Evolutionary conservation across 495 filamentous ascomycete genomes (phyloP).

Genomic region (Penicillium argentinense): DNA sequence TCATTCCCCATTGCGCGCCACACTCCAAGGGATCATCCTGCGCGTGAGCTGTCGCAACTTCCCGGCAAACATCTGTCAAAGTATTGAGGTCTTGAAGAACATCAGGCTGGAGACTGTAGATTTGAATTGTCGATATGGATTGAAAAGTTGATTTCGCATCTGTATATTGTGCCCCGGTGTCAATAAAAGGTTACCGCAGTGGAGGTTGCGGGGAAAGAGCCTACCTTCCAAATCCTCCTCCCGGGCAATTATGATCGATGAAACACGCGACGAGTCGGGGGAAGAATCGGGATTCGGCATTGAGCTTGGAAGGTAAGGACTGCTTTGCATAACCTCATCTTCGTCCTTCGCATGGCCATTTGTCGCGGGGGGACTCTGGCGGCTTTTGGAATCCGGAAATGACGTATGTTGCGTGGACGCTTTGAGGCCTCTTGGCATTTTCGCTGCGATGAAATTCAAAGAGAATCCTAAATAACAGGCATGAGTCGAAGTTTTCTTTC

Average conservation of each 20-base stretch:
- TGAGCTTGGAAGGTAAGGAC: constrained; percentile 61
- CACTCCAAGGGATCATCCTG: constrained; percentile 63
- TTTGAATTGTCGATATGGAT: constrained; percentile 70
- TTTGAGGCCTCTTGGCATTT: constrained; percentile 71
- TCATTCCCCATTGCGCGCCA: constrained; percentile 65
- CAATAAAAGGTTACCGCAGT: constrained; percentile 5
- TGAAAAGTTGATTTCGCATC: constrained; percentile 68
- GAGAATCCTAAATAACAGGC: constrained; percentile 64
- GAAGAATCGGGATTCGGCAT: constrained; percentile 50
- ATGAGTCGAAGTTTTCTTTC: constrained; percentile 2
- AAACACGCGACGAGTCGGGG: constrained; percentile 37
- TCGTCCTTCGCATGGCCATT: constrained; percentile 49
- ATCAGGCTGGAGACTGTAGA: constrained; percentile 80
- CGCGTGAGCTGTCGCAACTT: constrained; percentile 51
- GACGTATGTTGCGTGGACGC: constrained; percentile 85
- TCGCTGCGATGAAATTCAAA: constrained; percentile 82
- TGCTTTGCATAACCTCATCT: constrained; percentile 76
- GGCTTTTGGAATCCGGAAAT: constrained; percentile 61
- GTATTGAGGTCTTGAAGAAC: constrained; percentile 73
- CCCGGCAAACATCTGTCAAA: constrained; percentile 65
- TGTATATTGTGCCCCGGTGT: constrained; percentile 28
- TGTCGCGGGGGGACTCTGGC: constrained; percentile 28
- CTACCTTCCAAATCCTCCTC: constrained; percentile 79
- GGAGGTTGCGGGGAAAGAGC: constrained; percentile 3
- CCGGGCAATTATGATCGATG: constrained; percentile 67